Evolutionary conservation across 495 filamentous ascomycete genomes (phyloP), one percentile per base, ranked within the genome.

Genomic region (Thozetella sp.): DNA sequence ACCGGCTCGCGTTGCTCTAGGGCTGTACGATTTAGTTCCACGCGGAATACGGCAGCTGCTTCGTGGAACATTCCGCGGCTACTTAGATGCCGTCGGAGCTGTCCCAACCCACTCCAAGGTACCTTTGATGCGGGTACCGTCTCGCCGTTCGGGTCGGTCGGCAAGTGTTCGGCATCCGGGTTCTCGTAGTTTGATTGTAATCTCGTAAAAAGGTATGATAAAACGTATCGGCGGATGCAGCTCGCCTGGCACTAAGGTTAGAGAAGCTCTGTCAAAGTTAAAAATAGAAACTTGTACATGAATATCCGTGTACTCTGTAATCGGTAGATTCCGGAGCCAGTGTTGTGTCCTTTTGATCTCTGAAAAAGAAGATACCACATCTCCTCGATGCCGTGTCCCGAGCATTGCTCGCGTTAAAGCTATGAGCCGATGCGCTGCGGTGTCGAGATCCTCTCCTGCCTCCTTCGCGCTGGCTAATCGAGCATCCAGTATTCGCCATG

Each of bases 331-430:
- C 9, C 43, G 43, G n/a, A 48, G 43, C 43, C 43, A 48, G 9
- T 48, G 43, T n/a, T 48, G 43, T 48, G 43, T 48, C 43, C 43
- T 9, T 19, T 48, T n/a, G 43, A 48, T 48, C 43, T 48, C 43
- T 4, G 4, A 19, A 4, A 48, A 10, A 11, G 43, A 9, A 10
- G 43, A 48, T 10, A 15, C 9, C 12, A 19, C 9, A 48, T 48
- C 43, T 20, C 43, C 43, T 20, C 43, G 43, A 20, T 48, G n/a
- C 43, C 43, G 43, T n/a, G n/a, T 19, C 4, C 43, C 43, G 10
- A 48, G 9, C 43, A 48, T 48, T 20, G 9, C 43, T 48, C 43
- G 6, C 43, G 43, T 48, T n/a, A 48, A n/a, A 9, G 43, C 43
- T 3, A 48, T 48, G 43, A 48, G 43, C 6, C 43, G 43, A 20